Evolutionary conservation across 2,329 filamentous ascomycete species (phyloP).

Genomic region (Bipolaris victoriae): DNA sequence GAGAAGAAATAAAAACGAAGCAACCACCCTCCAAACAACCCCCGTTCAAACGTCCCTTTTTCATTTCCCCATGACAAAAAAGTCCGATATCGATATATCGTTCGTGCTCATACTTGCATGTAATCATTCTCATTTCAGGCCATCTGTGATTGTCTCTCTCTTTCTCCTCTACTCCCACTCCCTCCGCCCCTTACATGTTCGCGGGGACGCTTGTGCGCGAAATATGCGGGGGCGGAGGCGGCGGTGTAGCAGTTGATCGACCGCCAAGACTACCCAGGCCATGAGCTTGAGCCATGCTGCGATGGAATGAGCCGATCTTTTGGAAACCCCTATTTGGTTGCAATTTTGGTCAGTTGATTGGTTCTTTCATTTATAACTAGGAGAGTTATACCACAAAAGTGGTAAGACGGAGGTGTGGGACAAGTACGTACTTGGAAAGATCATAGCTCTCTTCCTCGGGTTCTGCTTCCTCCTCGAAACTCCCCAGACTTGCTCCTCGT

Average conservation of each 20-base stretch:
- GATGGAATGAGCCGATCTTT: constrained; percentile 56
- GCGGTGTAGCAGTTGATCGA: constrained; percentile 24
- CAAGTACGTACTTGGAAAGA: constrained; percentile 55
- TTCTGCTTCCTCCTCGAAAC: constrained; percentile 50
- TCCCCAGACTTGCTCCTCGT: constrained; percentile 42
- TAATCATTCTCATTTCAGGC: not conserved
- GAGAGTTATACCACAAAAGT: not conserved
- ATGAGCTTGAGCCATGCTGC: constrained; percentile 42
- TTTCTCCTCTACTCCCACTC: not conserved
- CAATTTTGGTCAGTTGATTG: constrained; percentile 19
- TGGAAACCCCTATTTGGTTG: constrained; percentile 53
- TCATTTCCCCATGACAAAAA: not conserved
- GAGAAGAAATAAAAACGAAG: not conserved
- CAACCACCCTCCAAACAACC: too few species aligned
- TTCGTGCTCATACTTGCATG: not conserved
- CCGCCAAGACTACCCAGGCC: constrained; percentile 25
- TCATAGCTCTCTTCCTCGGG: constrained; percentile 56
- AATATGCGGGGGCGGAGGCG: constrained; percentile 9
- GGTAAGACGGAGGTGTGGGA: not conserved
- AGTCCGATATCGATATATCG: not conserved
- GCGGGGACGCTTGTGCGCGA: constrained; percentile 32
- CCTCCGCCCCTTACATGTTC: constrained; percentile 24
- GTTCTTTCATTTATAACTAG: not conserved
- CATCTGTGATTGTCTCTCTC: not conserved
- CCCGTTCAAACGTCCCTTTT: not conserved